Base-by-base conservation (phyloP, 2,329 filamentous ascomycete genomes). In the Phyllachora maydis region DNA sequence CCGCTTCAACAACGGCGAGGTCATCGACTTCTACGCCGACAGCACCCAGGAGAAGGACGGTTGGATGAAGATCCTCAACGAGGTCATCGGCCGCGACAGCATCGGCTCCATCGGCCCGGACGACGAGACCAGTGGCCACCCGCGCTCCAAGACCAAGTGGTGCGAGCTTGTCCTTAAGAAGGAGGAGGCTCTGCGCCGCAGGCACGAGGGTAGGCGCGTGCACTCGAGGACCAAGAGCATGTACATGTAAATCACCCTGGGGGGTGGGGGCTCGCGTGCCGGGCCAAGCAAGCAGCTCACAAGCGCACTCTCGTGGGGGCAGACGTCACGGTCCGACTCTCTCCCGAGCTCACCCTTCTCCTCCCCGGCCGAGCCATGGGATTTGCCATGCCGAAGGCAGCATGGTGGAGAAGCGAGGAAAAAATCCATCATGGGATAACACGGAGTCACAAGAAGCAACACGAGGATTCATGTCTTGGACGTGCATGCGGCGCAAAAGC, bases 11-110 rank as follows among this genome's bases (percentile, higher is more conserved):
- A 98, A 98, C 40, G 88, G 88, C 30, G 88, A 98, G 51, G 71
- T 92, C 32, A 98, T 98, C 42, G 85, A 95, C 55, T 95, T 95
- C 46, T 95, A 98, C 42, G 88, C 85, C 40, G 85, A 95, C 47
- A 83, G 69, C 16, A 65, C 72, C 2, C 66, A 66, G 18, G 75
- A 88, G 41, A 98, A 95, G 52, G 79, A 92, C 21, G 75, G 70
- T 26, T 98, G 88, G 88, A 88, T 98, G 76, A 71, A 70, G 43
- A 75, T 81, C 9, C 65, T 98, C 12, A 62, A 62, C 3, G 82
- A 95, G 20, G 58, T 70, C 25, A 58, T 67, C 29, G 61, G 65
- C 17, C 65, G 66, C 19, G 50, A 57, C 27, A 54, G 56, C 26
- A 52, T 56, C 25, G 47, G 48, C 27, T 41, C 42, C 16, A n/a